Base-by-base conservation (phyloP, 2,329 filamentous ascomycete species). In the Fusarium coffeatum region DNA sequence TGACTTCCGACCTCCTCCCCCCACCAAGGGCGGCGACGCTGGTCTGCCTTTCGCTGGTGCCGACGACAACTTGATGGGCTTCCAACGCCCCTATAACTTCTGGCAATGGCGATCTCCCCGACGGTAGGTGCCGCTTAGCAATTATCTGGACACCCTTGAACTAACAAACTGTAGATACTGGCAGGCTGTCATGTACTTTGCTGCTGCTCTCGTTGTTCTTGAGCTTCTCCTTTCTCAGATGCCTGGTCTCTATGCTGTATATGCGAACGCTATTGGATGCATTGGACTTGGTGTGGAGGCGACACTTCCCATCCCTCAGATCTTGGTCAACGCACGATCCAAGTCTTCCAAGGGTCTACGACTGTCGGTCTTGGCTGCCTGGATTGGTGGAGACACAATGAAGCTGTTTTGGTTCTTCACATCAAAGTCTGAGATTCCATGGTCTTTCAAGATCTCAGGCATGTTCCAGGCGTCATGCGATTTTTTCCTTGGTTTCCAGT, bases 341-440 rank as follows among this genome's bases (percentile, higher is more conserved):
- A 84, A 86, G 64, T 93, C 92, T 3, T 93, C 91, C 83, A 91
- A 89, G 78, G 93, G 93, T 8, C 93, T 97, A 80, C 87, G 93
- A 18, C 76, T 93, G 13, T 93, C 90, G 9, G 90, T 97, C 7
- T 82, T 96, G 61, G 87, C 85, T 28, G 93, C 90, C 78, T 97
- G 93, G 93, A 83, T 97, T 55, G 81, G 91, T 5, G 93, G 93
- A 66, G 93, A 97, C 79, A 84, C 87, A 11, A 93, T 96, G 90
- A 97, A 97, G 85, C 92, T 95, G 86, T 92, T 93, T 75, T 91
- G 89, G 89, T 96, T 95, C 82, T 91, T 94, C 66, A 92, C 90
- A 3, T 87, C 90, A 2, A 87, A 85, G 2, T 88, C 88, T 6
- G 84, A 86, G 74, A 93, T 96, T 32, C 92, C 93, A 0, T 86